These are phyloP conservation scores for Leishmania major DNA, from an alignment of 208 protist species.

Conservation along the genomic window DNA sequence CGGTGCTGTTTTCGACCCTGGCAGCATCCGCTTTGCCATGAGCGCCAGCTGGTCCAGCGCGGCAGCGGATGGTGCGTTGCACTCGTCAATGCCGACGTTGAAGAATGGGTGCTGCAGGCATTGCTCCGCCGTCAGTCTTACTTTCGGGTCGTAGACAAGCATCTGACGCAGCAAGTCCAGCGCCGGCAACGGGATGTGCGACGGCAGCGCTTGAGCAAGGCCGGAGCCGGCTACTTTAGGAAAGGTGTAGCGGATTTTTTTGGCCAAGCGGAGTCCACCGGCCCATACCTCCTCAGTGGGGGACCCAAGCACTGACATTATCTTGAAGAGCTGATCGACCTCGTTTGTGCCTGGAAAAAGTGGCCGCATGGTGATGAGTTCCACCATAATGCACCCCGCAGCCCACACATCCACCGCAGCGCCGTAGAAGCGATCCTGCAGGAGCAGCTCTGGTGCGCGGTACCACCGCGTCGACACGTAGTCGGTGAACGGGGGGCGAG, in stretches of 20 bases:
- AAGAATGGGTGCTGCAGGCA: conserved; percentile 95
- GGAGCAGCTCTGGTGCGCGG: conserved; percentile 98
- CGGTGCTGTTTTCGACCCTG: conserved; percentile 55
- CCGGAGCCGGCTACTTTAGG: conserved; percentile 63
- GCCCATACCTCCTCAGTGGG: conserved; percentile 79
- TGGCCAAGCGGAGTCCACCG: conserved; percentile 67
- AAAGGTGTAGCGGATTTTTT: conserved; percentile 85
- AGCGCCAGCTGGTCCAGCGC: conserved; percentile 53
- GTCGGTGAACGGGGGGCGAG: conserved; percentile 90
- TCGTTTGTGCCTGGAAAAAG: conserved; percentile 94
- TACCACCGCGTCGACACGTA: conserved; percentile 99
- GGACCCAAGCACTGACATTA: conserved; percentile 79
- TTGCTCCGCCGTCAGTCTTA: conserved; percentile 93
- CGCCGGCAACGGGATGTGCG: conserved; percentile 86
- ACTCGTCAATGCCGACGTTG: conserved; percentile 61
- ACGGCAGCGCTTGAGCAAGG: conserved; percentile 60
- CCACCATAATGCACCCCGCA: conserved; percentile 97
- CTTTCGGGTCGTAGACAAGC: conserved; percentile 96
- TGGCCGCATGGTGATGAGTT: conserved; percentile 97
- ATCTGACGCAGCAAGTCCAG: conserved; percentile 94
- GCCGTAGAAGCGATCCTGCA: conserved; percentile 94
- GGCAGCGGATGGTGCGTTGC: conserved; percentile 41
- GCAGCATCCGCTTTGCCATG: conserved; percentile 48
- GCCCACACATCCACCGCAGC: conserved; percentile 96
- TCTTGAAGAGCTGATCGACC: conserved; percentile 86